Conservation (phyloP, 169 alveolate species). For the Perkinsus olseni region DNA sequence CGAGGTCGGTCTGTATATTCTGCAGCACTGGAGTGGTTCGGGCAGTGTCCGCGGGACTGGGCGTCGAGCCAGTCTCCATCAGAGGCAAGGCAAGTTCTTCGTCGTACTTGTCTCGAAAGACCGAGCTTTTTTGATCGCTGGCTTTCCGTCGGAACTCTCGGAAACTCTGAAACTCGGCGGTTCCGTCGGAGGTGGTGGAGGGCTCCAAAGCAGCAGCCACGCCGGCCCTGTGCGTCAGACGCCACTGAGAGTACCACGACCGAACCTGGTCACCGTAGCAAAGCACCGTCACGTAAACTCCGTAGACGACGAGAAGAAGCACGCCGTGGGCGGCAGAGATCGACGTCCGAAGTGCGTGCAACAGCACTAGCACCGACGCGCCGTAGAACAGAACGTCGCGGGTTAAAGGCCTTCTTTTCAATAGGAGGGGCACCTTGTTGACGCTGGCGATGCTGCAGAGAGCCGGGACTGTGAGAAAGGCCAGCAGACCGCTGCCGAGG, state of each 20-base stretch:
- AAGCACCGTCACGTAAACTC: background rate
- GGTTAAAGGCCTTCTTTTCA: background rate
- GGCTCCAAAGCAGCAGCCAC: background rate
- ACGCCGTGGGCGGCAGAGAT: background rate
- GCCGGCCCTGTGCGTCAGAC: background rate
- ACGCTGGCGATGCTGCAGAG: background rate
- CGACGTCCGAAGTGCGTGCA: background rate
- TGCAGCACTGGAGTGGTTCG: background rate
- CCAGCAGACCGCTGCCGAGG: constrained; percentile 4
- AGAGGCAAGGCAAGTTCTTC: background rate
- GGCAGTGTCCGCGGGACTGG: background rate
- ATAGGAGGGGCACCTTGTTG: background rate
- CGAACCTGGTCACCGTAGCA: background rate
- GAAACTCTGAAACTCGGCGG: background rate
- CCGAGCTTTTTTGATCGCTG: background rate
- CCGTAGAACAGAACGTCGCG: constrained; percentile 3
- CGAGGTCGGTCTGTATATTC: background rate
- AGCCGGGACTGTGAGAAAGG: background rate
- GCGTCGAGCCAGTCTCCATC: background rate
- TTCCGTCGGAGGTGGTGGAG: background rate
- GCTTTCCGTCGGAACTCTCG: background rate
- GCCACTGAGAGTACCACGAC: background rate
- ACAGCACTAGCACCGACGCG: background rate
- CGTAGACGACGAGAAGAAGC: background rate
- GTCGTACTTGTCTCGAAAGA: background rate